Evolutionary conservation across 2,329 filamentous ascomycete species (phyloP).

Genomic region (Diaporthe sp.): DNA sequence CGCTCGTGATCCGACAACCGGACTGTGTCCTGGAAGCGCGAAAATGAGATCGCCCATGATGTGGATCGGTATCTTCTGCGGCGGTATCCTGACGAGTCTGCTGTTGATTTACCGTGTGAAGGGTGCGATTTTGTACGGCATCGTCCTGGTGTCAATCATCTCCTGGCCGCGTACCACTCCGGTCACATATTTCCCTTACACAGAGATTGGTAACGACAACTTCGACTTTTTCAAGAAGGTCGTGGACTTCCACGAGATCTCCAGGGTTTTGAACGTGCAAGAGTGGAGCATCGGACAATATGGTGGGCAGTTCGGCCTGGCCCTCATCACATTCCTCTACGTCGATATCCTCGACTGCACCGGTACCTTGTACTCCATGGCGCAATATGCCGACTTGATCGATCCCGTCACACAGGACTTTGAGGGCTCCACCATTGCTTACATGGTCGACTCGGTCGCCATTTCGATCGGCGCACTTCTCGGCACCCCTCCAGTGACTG

Average conservation of each 20-base stretch:
- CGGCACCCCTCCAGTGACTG: slow-evolving; percentile 77
- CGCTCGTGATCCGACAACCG: slow-evolving; percentile 52
- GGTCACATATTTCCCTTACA: slow-evolving; percentile 86
- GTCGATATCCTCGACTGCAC: slow-evolving; percentile 91
- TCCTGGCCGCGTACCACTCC: slow-evolving; percentile 84
- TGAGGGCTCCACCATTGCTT: slow-evolving; percentile 81
- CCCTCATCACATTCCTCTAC: slow-evolving; percentile 89
- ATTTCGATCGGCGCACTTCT: slow-evolving; percentile 83
- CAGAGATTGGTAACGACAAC: slow-evolving; percentile 70
- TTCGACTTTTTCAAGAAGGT: slow-evolving; percentile 93
- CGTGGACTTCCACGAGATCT: slow-evolving; percentile 84
- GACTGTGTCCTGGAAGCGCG: slow-evolving; percentile 68
- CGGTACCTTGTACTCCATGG: slow-evolving; percentile 90
- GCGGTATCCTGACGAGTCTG: slow-evolving; percentile 81
- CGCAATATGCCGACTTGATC: slow-evolving; percentile 82
- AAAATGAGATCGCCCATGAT: slow-evolving; percentile 88
- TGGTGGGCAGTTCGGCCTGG: slow-evolving; percentile 81
- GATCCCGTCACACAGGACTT: slow-evolving; percentile 88
- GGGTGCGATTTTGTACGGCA: slow-evolving; percentile 86
- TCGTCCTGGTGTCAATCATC: slow-evolving; percentile 85
- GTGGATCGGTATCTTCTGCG: slow-evolving; percentile 91
- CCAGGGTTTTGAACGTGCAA: slow-evolving; percentile 75
- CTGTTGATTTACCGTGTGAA: slow-evolving; percentile 89
- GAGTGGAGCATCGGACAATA: slow-evolving; percentile 77
- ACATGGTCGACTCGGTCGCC: slow-evolving; percentile 81